phyloP scores from a whole-genome alignment of 306 rosid genomes.

The Gynostemma pentaphyllum region DNA sequence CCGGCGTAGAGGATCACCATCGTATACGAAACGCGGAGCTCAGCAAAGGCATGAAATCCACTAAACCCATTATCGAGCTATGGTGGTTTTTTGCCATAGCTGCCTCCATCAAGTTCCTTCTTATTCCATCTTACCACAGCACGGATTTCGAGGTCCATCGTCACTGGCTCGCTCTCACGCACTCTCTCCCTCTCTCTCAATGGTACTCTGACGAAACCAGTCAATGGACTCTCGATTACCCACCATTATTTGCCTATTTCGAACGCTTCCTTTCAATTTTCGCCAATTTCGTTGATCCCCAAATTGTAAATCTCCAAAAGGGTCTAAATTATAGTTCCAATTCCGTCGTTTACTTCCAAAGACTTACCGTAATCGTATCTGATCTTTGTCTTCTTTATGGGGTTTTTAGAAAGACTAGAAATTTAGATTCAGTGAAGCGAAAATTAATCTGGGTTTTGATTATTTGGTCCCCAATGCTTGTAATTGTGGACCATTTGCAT shows the following conservation, averaged over 20 bases:
- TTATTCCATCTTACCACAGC: constrained; percentile 70
- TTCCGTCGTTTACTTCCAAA: constrained; percentile 50
- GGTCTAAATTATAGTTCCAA: constrained; percentile 53
- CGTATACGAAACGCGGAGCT: background rate
- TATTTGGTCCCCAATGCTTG: constrained; percentile 85
- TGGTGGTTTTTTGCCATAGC: constrained; percentile 63
- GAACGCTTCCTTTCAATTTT: constrained; percentile 55
- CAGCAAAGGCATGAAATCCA: background rate
- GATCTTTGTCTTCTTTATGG: constrained; percentile 71
- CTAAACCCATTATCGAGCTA: constrained; percentile 9
- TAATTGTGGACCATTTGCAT: constrained; percentile 82
- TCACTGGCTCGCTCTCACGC: constrained; percentile 72
- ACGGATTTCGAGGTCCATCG: constrained; percentile 91
- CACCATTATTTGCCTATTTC: constrained; percentile 72
- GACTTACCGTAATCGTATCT: constrained; percentile 48
- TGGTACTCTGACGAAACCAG: constrained; percentile 86
- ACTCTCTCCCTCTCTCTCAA: constrained; percentile 72
- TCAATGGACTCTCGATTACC: constrained; percentile 90
- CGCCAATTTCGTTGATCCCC: constrained; percentile 52
- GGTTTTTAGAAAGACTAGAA: constrained; percentile 37
- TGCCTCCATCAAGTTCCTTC: constrained; percentile 60
- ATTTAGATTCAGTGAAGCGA: constrained; percentile 37
- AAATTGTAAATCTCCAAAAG: constrained; percentile 50
- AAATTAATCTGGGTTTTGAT: constrained; percentile 51
- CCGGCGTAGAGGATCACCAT: constrained; percentile 8